Conservation (phyloP, 306 rosid genomes). For the Lathyrus aphaca region DNA sequence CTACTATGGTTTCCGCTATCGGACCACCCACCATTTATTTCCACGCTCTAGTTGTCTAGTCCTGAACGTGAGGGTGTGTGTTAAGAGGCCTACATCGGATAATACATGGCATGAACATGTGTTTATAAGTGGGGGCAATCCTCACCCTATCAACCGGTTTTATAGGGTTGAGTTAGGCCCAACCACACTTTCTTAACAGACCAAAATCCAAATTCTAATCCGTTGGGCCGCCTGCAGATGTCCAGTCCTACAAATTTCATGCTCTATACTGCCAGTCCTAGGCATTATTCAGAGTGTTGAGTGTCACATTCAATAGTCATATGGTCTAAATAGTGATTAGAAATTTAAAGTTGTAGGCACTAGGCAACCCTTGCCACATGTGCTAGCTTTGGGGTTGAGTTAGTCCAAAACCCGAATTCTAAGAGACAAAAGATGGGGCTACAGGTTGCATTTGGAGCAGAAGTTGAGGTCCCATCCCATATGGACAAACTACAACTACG, state of each 20-base stretch:
- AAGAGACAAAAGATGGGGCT: not conserved
- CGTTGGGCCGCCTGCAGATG: not conserved
- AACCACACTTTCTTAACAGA: too few species aligned
- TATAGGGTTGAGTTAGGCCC: not conserved
- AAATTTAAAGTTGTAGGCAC: not conserved
- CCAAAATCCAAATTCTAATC: not conserved
- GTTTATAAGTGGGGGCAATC: too few species aligned
- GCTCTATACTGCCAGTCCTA: not conserved
- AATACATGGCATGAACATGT: too few species aligned
- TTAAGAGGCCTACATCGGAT: too few species aligned
- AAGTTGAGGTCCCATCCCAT: not conserved
- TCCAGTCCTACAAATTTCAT: not conserved
- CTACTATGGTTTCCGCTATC: too few species aligned
- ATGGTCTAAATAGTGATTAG: not conserved
- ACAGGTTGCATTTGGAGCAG: slow-evolving; percentile 2
- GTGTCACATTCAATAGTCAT: not conserved
- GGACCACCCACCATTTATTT: too few species aligned
- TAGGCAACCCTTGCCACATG: not conserved
- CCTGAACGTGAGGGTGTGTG: too few species aligned
- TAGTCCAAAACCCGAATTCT: not conserved
- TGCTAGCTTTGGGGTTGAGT: slow-evolving; percentile 2
- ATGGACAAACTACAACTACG: not conserved
- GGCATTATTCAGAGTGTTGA: not conserved
- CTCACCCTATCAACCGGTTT: too few species aligned
- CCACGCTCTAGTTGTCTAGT: too few species aligned